Evolutionary conservation across 305 asterid species (phyloP), one percentile per base, ranked within the genome.

Genomic region (Fraxinus sp.): DNA sequence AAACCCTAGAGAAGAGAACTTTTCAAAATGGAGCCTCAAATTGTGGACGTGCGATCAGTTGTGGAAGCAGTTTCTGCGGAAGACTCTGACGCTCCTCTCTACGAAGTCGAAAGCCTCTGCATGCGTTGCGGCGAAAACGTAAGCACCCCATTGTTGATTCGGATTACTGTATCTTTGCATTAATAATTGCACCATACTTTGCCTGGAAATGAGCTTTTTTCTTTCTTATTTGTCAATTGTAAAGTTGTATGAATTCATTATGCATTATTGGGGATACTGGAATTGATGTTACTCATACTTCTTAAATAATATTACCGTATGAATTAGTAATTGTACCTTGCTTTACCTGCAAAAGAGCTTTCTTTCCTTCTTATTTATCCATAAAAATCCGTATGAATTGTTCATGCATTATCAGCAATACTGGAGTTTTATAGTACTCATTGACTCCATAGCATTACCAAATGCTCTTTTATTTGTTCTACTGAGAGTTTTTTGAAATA

Each of bases 61-160:
- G 98, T 84, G 81, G 96, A 94, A 86, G 95, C 97, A 11, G 93
- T 95, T 75, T 87, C 93, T 3, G 86, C 91, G 64, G 86, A 89
- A 52, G 89, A 84, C 82, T 80, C 87, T 20, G 93, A 91, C 70
- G 87, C 95, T 8, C 97, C 98, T 20, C 91, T 93, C 20, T 92
- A 91, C 80, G 90, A 66, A 74, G 88, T 94, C 7, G 99, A 94
- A 85, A 95, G 99, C 87, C 94, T 95, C 73, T 95, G 99, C 83
- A 94, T 95, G 98, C 97, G 98, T 10, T 95, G 99, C 82, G 88
- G 92, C 52, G 88, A 94, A 71, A 94, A 95, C 80, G 99, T 95
- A 87, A 30, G 86, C 72, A 7, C 32, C 13, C 1, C 6, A 35
- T 4, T 64, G n/a, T 20, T 24, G 36, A 78, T 66, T 77, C 10